phyloP scores from a whole-genome alignment of 306 rosid species.

The Hippophae gyantsensis region DNA sequence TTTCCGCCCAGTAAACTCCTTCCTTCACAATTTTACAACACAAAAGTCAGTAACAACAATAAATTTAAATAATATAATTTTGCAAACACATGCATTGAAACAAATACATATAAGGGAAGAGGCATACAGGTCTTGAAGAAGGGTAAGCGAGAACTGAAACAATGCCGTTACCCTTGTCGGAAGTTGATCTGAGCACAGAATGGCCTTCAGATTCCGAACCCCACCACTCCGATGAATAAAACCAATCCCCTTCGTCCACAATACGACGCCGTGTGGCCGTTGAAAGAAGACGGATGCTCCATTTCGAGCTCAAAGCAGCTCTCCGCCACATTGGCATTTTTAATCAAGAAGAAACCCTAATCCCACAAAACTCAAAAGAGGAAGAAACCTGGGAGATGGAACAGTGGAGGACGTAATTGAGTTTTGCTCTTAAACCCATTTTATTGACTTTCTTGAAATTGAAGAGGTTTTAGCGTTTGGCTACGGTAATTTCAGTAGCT shows the following conservation, averaged over 20 bases:
- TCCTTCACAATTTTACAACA: constrained; percentile 30
- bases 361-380: neutral
- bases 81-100: neutral
- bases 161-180: constrained; percentile 76
- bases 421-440: neutral
- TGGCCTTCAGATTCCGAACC: constrained; percentile 41
- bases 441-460: neutral
- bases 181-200: constrained; percentile 53
- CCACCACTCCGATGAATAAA: constrained; percentile 90
- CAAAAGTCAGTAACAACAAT: neutral
- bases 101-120: neutral
- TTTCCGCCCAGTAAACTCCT: constrained; percentile 42
- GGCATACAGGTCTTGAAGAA: constrained; percentile 66
- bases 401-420: neutral
- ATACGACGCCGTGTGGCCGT: constrained; percentile 35
- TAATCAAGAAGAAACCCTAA: constrained; percentile 8
- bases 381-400: neutral
- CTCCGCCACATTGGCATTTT: constrained; percentile 36
- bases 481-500: neutral
- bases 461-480: constrained; percentile 19
- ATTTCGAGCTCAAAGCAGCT: constrained; percentile 8
- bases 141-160: constrained; percentile 68
- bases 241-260: constrained; percentile 89
- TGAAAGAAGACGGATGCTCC: constrained; percentile 51
- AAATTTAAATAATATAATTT: neutral